Percentiles rank a stretch among this genome's conserved stretches.
Conservation (phyloP, 257 asterid species). For the Fraxinus americana region DNA sequence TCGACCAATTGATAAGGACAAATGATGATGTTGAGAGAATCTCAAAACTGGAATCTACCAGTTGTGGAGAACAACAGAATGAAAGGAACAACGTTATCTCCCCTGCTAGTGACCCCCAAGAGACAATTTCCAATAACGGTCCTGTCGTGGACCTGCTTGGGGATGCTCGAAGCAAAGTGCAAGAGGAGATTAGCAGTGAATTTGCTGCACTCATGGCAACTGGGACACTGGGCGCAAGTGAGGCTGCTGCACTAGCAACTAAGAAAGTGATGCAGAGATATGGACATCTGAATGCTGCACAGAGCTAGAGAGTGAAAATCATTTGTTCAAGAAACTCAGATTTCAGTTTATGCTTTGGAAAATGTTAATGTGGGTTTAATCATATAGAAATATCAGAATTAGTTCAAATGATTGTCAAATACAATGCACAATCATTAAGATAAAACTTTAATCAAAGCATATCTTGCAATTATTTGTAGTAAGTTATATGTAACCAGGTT, state of each 20-base stretch:
- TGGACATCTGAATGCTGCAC: conserved; percentile 60
- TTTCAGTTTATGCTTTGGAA: not conserved
- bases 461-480: too few relatives aligned
- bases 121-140: conserved; percentile 26
- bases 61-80: conserved; percentile 10
- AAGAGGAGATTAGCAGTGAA: conserved; percentile 79
- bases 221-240: conserved; percentile 87
- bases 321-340: not conserved
- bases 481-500: too few relatives aligned
- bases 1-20: not conserved
- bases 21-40: conserved; percentile 15
- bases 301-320: conserved; percentile 36
- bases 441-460: not conserved
- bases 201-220: conserved; percentile 89
- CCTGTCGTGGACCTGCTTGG: conserved; percentile 61
- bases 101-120: conserved; percentile 13
- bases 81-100: not conserved
- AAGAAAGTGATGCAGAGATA: conserved; percentile 85
- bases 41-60: conserved; percentile 23
- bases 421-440: not conserved
- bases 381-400: not conserved
- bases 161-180: conserved; percentile 76
- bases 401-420: not conserved
- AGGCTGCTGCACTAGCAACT: conserved; percentile 93
- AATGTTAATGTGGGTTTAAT: not conserved